phyloP scores from a whole-genome alignment of 2,329 filamentous ascomycete genomes.

The Alternaria triticimaculans region DNA sequence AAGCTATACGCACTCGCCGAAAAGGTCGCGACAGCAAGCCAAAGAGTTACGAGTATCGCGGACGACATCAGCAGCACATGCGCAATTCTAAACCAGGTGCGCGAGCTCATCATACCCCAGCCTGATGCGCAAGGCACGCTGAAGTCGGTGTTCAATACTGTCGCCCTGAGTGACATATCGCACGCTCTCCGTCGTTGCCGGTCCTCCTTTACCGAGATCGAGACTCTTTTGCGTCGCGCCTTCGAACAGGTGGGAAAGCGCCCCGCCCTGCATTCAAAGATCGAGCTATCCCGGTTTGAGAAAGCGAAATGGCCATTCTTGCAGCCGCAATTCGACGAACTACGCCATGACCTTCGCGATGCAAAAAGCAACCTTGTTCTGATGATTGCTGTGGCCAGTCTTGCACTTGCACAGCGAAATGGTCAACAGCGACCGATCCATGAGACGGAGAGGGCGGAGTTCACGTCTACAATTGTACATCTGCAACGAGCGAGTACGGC shows the following conservation, averaged over 20 bases:
- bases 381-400: constrained; percentile 11
- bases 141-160: constrained; percentile 7
- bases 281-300: constrained; percentile 1
- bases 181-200: neutral
- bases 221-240: neutral
- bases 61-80: constrained; percentile 19
- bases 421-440: neutral
- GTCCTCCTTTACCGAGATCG: neutral
- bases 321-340: constrained; percentile 10
- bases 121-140: constrained; percentile 1
- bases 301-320: constrained; percentile 19
- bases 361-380: constrained; percentile 10
- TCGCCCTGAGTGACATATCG: neutral
- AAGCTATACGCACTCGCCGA: constrained; percentile 15
- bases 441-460: neutral
- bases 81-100: constrained; percentile 11
- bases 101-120: constrained; percentile 7
- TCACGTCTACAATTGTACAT: neutral
- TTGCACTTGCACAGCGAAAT: neutral
- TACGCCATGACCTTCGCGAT: constrained; percentile 9
- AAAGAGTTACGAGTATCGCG: constrained; percentile 8
- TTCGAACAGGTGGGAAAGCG: neutral
- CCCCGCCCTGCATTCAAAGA: neutral
- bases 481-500: neutral
- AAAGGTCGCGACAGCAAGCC: constrained; percentile 1